These are phyloP conservation scores for Tolypocladium ophioglossoides DNA, from an alignment of 2,329 filamentous ascomycete genomes.

Conservation along the genomic window DNA sequence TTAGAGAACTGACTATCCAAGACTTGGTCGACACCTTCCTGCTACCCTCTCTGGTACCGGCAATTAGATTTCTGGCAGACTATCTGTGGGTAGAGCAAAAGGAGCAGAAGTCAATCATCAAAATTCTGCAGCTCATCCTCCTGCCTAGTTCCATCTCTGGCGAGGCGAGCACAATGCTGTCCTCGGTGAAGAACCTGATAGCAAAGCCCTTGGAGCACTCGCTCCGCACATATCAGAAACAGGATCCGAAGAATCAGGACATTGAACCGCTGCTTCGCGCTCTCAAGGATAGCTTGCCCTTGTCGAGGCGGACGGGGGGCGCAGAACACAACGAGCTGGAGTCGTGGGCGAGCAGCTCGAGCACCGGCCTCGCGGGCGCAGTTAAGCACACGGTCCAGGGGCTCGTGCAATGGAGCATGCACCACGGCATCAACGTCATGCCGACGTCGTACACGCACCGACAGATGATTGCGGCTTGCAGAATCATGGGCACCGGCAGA, in stretches of 20 bases:
- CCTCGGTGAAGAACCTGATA: constrained; percentile 60
- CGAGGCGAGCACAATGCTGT: constrained; percentile 61
- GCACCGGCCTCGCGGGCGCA: constrained; percentile 44
- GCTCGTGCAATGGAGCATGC: constrained; percentile 56
- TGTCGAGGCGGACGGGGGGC: constrained; percentile 50
- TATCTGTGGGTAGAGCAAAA: constrained; percentile 58
- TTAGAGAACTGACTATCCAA: constrained; percentile 15
- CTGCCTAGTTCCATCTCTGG: constrained; percentile 58
- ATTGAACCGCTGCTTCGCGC: constrained; percentile 58
- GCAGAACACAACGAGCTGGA: constrained; percentile 58
- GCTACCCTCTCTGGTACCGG: constrained; percentile 66
- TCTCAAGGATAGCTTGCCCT: constrained; percentile 48
- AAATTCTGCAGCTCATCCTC: constrained; percentile 64
- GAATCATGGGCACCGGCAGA: constrained; percentile 50
- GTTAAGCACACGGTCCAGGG: constrained; percentile 51
- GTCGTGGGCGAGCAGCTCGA: constrained; percentile 48
- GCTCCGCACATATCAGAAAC: constrained; percentile 54
- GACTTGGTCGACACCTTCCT: constrained; percentile 72
- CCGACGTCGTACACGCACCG: constrained; percentile 62
- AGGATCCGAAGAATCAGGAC: constrained; percentile 56
- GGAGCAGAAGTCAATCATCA: constrained; percentile 58
- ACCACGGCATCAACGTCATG: constrained; percentile 42
- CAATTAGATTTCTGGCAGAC: constrained; percentile 59
- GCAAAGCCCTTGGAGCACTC: constrained; percentile 58
- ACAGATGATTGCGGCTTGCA: constrained; percentile 50